Percentiles rank a stretch among this genome's conserved stretches.
phyloP scores from a whole-genome alignment of 169 alveolate species.

The Eimeria falciformis region DNA sequence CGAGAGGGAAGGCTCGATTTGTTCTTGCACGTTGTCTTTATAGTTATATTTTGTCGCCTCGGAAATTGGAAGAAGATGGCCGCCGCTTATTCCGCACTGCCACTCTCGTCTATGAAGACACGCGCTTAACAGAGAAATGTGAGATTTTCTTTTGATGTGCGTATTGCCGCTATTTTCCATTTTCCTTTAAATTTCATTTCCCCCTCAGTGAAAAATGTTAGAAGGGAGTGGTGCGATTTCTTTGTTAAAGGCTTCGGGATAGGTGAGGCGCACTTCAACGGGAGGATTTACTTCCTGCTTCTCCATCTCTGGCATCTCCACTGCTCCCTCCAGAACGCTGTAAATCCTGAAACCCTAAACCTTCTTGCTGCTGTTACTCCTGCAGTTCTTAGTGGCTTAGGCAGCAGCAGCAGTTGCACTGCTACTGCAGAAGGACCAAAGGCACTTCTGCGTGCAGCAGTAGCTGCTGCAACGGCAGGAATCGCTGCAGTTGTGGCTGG shows the following conservation, averaged over 20 bases:
- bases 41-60: constrained; percentile 42
- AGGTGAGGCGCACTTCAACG: constrained; percentile 45
- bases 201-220: not conserved
- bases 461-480: not conserved
- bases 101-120: constrained; percentile 37
- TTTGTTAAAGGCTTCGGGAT: constrained; percentile 68
- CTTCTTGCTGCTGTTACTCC: no score
- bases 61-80: constrained; percentile 50
- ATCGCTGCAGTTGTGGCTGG: not conserved
- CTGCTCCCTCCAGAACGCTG: constrained; percentile 55
- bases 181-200: not conserved
- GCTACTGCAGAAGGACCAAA: not conserved
- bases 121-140: constrained; percentile 32
- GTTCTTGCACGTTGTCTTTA: not conserved
- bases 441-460: no score
- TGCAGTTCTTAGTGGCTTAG: no score
- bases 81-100: constrained; percentile 63
- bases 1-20: not conserved
- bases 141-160: not conserved
- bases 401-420: not conserved
- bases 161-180: not conserved
- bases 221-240: not conserved
- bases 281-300: constrained; percentile 67
- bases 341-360: no score
- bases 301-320: constrained; percentile 74